These are phyloP conservation scores for Magnaporthales sp. DNA, from an alignment of 2,329 filamentous ascomycete genomes.

Conservation along the genomic window DNA sequence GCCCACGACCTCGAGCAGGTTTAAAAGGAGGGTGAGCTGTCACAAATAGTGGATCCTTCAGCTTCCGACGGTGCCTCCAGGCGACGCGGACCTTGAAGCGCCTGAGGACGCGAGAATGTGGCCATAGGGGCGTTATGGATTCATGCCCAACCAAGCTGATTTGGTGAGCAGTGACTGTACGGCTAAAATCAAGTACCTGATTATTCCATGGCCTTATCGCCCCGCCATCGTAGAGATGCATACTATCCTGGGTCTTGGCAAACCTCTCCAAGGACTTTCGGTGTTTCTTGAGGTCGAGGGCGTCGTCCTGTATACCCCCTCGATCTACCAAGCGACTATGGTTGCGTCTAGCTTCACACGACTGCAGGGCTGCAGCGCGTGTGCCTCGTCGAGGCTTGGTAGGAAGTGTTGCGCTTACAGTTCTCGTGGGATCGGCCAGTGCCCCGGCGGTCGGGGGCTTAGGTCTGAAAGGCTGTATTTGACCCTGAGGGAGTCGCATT, in stretches of 20 bases:
- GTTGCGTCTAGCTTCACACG: background rate
- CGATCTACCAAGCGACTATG: background rate
- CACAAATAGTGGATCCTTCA: background rate
- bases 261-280: background rate
- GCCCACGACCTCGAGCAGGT: background rate
- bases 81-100: background rate
- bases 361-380: background rate
- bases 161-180: background rate
- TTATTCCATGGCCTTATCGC: background rate
- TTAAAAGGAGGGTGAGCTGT: background rate
- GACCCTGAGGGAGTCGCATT: background rate
- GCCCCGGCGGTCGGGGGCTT: background rate
- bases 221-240: conserved; percentile 1
- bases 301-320: background rate
- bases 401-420: background rate
- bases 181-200: conserved; percentile 1
- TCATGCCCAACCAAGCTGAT: background rate
- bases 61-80: background rate
- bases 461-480: conserved; percentile 3
- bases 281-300: background rate
- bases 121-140: background rate
- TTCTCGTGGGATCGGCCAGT: background rate
- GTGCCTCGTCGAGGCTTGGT: background rate
- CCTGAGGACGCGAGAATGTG: background rate
- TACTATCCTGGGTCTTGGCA: background rate